Evolutionary conservation across 768 basidiomycete species (phyloP), one percentile per base, ranked within the genome.

Genomic region (Scleroderma bovista): DNA sequence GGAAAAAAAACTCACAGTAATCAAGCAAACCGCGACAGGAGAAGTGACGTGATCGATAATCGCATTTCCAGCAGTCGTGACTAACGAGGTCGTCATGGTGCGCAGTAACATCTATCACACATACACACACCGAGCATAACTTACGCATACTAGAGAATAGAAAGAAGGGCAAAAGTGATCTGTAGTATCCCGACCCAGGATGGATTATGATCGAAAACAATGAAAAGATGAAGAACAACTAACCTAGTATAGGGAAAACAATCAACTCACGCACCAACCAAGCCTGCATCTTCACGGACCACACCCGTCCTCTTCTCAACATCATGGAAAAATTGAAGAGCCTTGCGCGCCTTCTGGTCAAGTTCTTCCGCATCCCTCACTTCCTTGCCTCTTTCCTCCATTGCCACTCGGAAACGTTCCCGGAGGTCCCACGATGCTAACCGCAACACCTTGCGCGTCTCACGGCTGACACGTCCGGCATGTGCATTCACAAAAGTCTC

Each of bases 401-500:
- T 79, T 16, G 89, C 86, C 3, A 70, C 72, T 50, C 81, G 76
- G 75, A 93, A 95, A 38, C 86, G 78, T 68, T 90, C 88, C 57
- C 78, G 78, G 52, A 94, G 62, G 66, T 97, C 94, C 91, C 91
- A 97, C 19, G 87, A 83, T 17, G 89, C 94, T 26, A 93, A 67
- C 43, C 94, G 76, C 51, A 99, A 71, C 41, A 99, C 95, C 72
- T 97, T 97, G 59, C 95, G 79, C 20, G 92, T 89, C 76, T 98
- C 95, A 33, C 82, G 75, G 46, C 81, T 72, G 36, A 97, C 77
- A 19, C 95, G 75, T 38, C 72, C 75, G 2, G 80, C 76, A 61
- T 97, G 85, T 2, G 70, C 73, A 49, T 83, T 79, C 26, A 86
- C 76, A 60, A 84, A 93, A 26, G 73, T 66, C 46, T 81, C 74